Percentiles rank a stretch among this genome's conserved stretches.
These are phyloP conservation scores for Strigomonas culicis DNA, from an alignment of 208 protist genomes.

Conservation along the genomic window DNA sequence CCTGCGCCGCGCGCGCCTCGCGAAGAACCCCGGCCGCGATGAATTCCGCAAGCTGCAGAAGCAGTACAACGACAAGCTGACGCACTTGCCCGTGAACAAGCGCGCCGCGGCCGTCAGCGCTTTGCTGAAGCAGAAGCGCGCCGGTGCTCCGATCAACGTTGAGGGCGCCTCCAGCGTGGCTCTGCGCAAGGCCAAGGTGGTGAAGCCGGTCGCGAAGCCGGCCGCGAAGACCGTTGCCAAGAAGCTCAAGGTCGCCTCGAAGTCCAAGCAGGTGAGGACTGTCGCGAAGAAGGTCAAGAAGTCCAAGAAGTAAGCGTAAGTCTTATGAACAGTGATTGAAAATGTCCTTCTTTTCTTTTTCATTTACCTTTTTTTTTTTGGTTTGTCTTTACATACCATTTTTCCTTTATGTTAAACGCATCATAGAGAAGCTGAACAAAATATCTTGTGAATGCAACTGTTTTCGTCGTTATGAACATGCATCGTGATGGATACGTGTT, in stretches of 20 bases:
- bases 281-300: conserved; percentile 9
- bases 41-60: conserved; percentile 1
- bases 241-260: not conserved
- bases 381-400: conserved; percentile 4
- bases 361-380: conserved; percentile 12
- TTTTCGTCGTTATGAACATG: too few relatives aligned
- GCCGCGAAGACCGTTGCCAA: not conserved
- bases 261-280: not conserved
- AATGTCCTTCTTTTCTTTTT: conserved; percentile 5
- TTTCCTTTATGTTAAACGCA: not conserved
- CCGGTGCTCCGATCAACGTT: not conserved
- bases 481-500: not conserved
- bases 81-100: not conserved
- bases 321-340: not conserved
- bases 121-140: not conserved
- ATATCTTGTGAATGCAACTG: not conserved
- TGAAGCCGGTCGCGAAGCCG: conserved; percentile 3
- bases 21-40: not conserved
- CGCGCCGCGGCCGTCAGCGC: not conserved
- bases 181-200: conserved; percentile 1
- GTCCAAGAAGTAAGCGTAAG: conserved; percentile 9
- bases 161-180: not conserved
- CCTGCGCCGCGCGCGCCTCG: too few relatives aligned
- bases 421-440: not conserved
- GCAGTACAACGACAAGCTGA: not conserved